Evolutionary conservation across 441 rosid genomes (phyloP), one percentile per base, ranked within the genome.

Genomic region (Pelargonium australe): DNA sequence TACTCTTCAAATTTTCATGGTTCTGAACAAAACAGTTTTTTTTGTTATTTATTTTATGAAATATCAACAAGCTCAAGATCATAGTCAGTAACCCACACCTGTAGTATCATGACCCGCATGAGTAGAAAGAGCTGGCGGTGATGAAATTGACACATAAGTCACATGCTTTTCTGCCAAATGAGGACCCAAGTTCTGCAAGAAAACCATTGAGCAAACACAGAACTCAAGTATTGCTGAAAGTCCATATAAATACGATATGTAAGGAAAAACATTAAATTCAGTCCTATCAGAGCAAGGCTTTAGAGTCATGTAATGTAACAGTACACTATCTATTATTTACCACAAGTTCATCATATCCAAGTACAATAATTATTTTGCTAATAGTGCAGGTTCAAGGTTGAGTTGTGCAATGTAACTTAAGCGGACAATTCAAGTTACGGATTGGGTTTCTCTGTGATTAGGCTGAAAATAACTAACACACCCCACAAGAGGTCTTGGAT

Each of bases 41-140:
- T 20, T 31, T 25, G 1, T 20, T 20, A 20, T 25, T 43, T 34
- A 37, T 44, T 16, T 64, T 8, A 31, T 51, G 14, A 63, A 61
- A 20, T 7, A 58, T 6, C 65, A 28, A 66, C 2, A 47, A 40
- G 43, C 9, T 64, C 43, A 17, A 62, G 57, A 64, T 10, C 28
- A 67, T 14, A 40, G 55, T 20, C 9, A 14, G 63, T 49, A 60
- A 70, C 63, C 70, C 49, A 34, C 63, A 80, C 89, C 89, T 81
- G 89, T 62, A 6, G 25, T 57, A 61, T 70, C 43, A 40, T 63
- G 69, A 64, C 66, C 76, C 7, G 64, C 78, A n/a, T 45, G 70
- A 63, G 76, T 64, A 68, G 90, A 75, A 71, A 87, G 83, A 76
- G 81, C 85, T 47, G 96, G 96, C 23, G 89, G 91, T 28, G 96